Base-by-base conservation (phyloP, 2,329 filamentous ascomycete species). In the Coniochaeta sp. region DNA sequence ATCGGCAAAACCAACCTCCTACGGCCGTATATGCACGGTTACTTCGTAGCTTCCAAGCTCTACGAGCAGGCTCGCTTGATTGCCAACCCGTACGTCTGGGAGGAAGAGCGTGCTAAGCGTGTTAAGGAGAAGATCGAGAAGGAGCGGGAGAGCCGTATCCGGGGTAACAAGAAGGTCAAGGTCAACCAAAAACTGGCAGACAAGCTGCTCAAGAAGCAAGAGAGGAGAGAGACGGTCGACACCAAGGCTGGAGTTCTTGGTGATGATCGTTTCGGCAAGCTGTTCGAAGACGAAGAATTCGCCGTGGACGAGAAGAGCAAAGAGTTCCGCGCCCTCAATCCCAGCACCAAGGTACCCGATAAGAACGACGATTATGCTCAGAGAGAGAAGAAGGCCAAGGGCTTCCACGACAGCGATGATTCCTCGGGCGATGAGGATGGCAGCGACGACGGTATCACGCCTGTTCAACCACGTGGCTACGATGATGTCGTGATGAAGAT, bases 21-120 rank as follows among this genome's bases (percentile, higher is more conserved):
- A 44, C 84, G 93, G 52, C 95, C 95, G 50, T 99, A 99, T 72
- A 99, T 99, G 96, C 95, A 99, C 72, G 96, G 95, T 67, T 98
- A 95, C 81, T 99, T 99, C 76, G 93, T 99, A 57, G 91, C 90
- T 38, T 93, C 96, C 68, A 91, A 93, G 70, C 77, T 99, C 28
- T 98, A 99, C 73, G 96, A 99, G 71, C 93, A 99, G 73, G 95
- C 95, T 19, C 83, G 90, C 60, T 79, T 99, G 62, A 96, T 98
- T 68, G 89, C 90, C 57, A 96, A 98, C 74, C 95, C 95, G 0
- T 96, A 96, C 71, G 84, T 96, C 58, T 96, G 90, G 82, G 91
- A 97, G 71, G 91, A 98, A 69, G 91, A 98, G 73, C 85, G 92
- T 61, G 87, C 88, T 62, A 97, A 96, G 81, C 88, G 89, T 66